Base-by-base conservation (phyloP, 2,329 filamentous ascomycete species). In the Penicillium thymicola region DNA sequence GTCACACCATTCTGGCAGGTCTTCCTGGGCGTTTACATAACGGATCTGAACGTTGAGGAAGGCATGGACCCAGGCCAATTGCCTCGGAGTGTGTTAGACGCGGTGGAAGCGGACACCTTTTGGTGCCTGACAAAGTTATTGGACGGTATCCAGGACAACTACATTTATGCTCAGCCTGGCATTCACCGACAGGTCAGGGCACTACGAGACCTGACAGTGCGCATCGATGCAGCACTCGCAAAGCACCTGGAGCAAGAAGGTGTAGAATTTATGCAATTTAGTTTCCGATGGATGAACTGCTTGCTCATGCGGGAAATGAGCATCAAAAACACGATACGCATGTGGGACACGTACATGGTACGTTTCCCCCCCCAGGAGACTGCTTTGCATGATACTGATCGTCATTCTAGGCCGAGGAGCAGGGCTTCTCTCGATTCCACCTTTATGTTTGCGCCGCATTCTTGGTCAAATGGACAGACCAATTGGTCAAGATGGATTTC, bases 321-420 rank as follows among this genome's bases (percentile, higher is more conserved):
- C 71, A 93, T 99, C 55, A 90, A 88, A 73, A 97, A 97, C 72
- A 97, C 92, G 0, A 96, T 99, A 62, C 84, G 94, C 65, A 99
- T 99, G 94, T 99, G 94, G 94, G 94, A 99, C 75, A 99, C 94
- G 27, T 99, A 99, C 77, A 84, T 99, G 78, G 93, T 97, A 79
- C 76, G 50, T 45, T 37, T 21, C 21, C 23, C 10, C 32, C 18
- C 43, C 5, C 28, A 30, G 54, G 54, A n/a, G 30, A 30, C 44
- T 27, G 21, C 16, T 38, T 52, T 40, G 23, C 3, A n/a, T 43
- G 27, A 50, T 62, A 54, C 58, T 66, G 63, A 63, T 59, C 50
- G 57, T 58, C 14, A 34, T 38, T 59, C 58, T 64, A 97, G 93
- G 92, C 94, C 47, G 95, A 99, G 81, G 94, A 97, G 70, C 92